Evolutionary conservation across 331 rosid genomes (phyloP).

Genomic region (Malus hybrid): DNA sequence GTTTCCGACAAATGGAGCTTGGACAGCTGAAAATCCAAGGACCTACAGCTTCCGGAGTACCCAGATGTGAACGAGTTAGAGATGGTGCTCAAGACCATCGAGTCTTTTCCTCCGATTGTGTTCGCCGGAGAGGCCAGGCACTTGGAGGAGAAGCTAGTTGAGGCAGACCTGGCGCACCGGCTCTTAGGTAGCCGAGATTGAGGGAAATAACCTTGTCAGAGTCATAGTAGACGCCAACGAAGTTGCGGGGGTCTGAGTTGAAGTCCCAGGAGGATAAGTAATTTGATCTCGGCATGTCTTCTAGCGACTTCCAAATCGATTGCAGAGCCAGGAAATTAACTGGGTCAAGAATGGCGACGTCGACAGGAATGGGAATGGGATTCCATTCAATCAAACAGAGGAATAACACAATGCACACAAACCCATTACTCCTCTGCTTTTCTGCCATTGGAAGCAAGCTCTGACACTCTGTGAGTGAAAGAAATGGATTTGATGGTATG

Average conservation of each 20-base stretch:
- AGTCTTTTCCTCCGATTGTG: conserved; percentile 55
- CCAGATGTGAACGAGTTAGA: conserved; percentile 43
- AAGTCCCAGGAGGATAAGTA: conserved; percentile 95
- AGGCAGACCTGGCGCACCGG: conserved; percentile 80
- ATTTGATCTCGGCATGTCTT: conserved; percentile 76
- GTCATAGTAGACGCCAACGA: conserved; percentile 83
- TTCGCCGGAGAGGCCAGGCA: conserved; percentile 67
- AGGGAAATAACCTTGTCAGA: conserved; percentile 70
- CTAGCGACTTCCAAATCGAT: conserved; percentile 56
- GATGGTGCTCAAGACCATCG: conserved; percentile 41
- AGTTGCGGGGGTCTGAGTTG: conserved; percentile 86
- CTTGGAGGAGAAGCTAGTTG: conserved; percentile 54
- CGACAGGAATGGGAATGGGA: neutral
- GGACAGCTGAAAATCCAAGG: conserved; percentile 56
- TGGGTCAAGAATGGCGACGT: conserved; percentile 66
- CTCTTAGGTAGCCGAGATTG: conserved; percentile 87
- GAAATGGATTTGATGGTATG: neutral
- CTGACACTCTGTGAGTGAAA: neutral
- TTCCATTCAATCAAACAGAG: conserved; percentile 22
- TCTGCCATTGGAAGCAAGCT: conserved; percentile 36
- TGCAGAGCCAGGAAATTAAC: conserved; percentile 83
- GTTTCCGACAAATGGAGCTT: conserved; percentile 32
- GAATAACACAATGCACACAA: conserved; percentile 12
- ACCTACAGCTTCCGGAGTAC: conserved; percentile 55
- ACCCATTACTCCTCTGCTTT: conserved; percentile 1